phyloP scores from a whole-genome alignment of 2,329 filamentous ascomycete genomes.

The Phoma herbarum region DNA sequence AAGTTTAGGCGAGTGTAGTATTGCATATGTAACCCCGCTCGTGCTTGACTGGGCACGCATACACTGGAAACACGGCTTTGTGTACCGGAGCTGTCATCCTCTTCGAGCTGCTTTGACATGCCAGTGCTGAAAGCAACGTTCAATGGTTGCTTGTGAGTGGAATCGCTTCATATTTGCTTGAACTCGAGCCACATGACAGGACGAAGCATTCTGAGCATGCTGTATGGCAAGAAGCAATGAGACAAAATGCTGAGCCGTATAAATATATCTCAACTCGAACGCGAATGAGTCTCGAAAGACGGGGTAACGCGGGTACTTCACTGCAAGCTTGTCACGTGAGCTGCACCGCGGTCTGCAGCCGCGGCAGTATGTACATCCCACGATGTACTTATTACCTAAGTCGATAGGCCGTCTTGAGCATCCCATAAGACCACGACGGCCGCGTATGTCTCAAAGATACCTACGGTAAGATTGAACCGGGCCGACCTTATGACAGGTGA shows the following conservation, averaged over 20 bases:
- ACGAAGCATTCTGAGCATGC: not conserved
- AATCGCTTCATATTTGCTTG: not conserved
- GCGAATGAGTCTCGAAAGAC: not conserved
- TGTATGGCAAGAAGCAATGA: not conserved
- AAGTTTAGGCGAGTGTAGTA: constrained; percentile 10
- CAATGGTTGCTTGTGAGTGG: not conserved
- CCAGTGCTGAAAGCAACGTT: too few species aligned
- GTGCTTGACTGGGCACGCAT: constrained; percentile 15
- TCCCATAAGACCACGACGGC: not conserved
- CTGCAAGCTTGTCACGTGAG: constrained; percentile 10
- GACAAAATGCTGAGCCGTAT: not conserved
- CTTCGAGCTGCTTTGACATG: not conserved
- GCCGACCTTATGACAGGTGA: constrained; percentile 1
- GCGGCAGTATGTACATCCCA: not conserved
- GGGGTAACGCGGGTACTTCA: constrained; percentile 2
- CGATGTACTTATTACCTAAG: not conserved
- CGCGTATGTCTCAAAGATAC: not conserved
- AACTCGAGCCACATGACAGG: not conserved
- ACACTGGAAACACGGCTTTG: not conserved
- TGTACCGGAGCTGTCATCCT: not conserved
- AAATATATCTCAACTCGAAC: not conserved
- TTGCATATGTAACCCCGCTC: constrained; percentile 24
- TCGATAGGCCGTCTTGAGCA: not conserved
- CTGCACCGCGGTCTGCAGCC: not conserved
- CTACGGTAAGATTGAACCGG: not conserved